A percentile compares a stretch with the other conserved stretches of the same genome.
phyloP scores from a whole-genome alignment of 139 green algal genomes.

The Asterochloris erici region DNA sequence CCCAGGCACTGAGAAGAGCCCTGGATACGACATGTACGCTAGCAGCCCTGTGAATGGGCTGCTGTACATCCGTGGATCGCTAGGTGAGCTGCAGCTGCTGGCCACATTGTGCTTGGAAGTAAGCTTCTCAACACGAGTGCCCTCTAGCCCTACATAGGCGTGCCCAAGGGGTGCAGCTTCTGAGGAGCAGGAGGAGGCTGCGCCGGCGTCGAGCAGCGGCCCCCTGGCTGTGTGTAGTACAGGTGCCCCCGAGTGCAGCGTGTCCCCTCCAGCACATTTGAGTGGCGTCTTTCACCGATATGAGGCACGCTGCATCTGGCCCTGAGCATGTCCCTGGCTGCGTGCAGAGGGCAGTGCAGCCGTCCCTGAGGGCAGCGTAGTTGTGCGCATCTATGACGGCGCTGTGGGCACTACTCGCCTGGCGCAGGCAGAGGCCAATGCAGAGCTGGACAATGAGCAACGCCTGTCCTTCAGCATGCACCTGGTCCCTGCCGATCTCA shows the following conservation, averaged over 20 bases:
- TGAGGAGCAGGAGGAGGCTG: not conserved
- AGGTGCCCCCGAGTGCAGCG: no score
- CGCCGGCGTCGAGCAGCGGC: no score
- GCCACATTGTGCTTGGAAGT: no score
- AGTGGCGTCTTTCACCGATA: no score
- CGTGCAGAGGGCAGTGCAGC: slow-evolving; percentile 17
- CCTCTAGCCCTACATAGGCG: not conserved
- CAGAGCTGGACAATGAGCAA: slow-evolving; percentile 41
- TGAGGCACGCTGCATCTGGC: not conserved
- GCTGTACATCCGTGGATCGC: slow-evolving; percentile 64
- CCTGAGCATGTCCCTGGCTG: not conserved
- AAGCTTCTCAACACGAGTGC: not conserved
- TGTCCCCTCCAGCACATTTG: no score
- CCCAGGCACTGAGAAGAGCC: not conserved
- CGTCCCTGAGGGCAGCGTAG: slow-evolving; percentile 51
- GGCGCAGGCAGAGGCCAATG: slow-evolving; percentile 41
- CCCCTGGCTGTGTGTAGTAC: no score
- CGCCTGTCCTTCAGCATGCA: slow-evolving; percentile 51
- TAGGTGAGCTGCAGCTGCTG: slow-evolving; percentile 32
- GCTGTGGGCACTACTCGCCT: slow-evolving; percentile 66
- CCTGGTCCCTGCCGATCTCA: slow-evolving; percentile 50
- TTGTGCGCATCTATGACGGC: slow-evolving; percentile 64
- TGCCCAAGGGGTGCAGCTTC: not conserved
- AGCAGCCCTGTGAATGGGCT: slow-evolving; percentile 68
- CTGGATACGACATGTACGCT: not conserved